Evolutionary conservation across 306 rosid genomes (phyloP).

Genomic region (barrel medic (Medicago truncatula)): DNA sequence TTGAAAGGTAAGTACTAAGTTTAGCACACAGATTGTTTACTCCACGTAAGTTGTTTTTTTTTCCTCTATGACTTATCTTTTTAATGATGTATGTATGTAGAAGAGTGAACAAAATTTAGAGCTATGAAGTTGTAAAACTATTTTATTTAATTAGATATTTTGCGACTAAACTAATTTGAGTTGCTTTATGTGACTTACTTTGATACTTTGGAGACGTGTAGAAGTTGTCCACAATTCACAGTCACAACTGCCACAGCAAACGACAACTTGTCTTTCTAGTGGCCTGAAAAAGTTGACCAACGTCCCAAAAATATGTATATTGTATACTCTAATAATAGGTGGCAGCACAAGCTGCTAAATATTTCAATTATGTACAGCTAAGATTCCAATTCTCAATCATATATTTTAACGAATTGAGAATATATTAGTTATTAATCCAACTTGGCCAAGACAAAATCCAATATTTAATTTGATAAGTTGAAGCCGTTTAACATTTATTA

Average conservation of each 20-base stretch:
- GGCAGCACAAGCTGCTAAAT: neutral
- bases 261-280: neutral
- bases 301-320: neutral
- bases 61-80: neutral
- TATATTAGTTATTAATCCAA: neutral
- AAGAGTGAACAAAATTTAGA: neutral
- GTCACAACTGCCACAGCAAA: neutral
- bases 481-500: neutral
- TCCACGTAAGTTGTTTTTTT: neutral
- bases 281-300: constrained; percentile 26
- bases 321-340: neutral
- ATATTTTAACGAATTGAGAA: neutral
- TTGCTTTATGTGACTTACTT: neutral
- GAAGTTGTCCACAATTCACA: neutral
- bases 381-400: constrained; percentile 14
- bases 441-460: neutral
- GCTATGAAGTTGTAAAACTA: neutral
- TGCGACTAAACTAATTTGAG: neutral
- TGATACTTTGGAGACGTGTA: neutral
- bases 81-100: neutral
- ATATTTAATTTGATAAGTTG: neutral
- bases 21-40: neutral
- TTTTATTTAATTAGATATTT: neutral
- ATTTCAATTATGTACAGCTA: constrained; percentile 27
- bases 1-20: too few species aligned